Conservation (phyloP, 2,329 filamentous ascomycete genomes). For the Fusarium domesticum region DNA sequence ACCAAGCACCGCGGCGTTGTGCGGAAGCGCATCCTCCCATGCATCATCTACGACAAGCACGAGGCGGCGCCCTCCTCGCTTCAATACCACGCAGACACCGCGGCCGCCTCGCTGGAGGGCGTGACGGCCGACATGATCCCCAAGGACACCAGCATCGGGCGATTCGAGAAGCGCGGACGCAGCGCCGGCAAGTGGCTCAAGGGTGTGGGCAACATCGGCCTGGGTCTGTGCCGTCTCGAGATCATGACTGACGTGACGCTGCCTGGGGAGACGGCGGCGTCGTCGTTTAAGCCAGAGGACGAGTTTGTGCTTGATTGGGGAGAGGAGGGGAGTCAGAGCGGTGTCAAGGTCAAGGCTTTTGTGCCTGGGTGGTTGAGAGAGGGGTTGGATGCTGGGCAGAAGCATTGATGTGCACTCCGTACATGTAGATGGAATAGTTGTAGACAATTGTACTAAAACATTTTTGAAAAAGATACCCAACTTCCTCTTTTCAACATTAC, state of each 20-base stretch:
- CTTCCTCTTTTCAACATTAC: slow-evolving; percentile 1
- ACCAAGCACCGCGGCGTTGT: slow-evolving; percentile 94
- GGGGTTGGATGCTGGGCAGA: slow-evolving; percentile 35
- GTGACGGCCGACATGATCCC: slow-evolving; percentile 39
- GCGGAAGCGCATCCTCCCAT: slow-evolving; percentile 81
- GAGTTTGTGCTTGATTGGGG: slow-evolving; percentile 60
- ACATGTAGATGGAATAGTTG: slow-evolving; percentile 5
- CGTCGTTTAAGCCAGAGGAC: slow-evolving; percentile 58
- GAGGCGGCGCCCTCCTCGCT: slow-evolving; percentile 40
- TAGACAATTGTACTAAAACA: not conserved
- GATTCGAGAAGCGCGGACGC: slow-evolving; percentile 57
- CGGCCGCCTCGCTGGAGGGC: slow-evolving; percentile 23
- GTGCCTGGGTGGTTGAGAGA: slow-evolving; percentile 71
- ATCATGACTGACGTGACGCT: slow-evolving; percentile 81
- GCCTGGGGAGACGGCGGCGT: slow-evolving; percentile 64
- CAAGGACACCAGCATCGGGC: slow-evolving; percentile 47
- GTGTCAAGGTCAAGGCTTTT: slow-evolving; percentile 69
- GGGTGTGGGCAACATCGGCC: slow-evolving; percentile 79
- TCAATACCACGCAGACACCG: slow-evolving; percentile 43
- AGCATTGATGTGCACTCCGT: slow-evolving; percentile 13
- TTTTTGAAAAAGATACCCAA: slow-evolving; percentile 15
- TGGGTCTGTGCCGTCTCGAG: slow-evolving; percentile 83
- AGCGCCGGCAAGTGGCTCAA: slow-evolving; percentile 77
- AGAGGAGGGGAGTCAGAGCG: slow-evolving; percentile 38
- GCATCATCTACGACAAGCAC: slow-evolving; percentile 62